Evolutionary conservation across 78 protist genomes (phyloP).

Genomic region (Bodo saltans): DNA sequence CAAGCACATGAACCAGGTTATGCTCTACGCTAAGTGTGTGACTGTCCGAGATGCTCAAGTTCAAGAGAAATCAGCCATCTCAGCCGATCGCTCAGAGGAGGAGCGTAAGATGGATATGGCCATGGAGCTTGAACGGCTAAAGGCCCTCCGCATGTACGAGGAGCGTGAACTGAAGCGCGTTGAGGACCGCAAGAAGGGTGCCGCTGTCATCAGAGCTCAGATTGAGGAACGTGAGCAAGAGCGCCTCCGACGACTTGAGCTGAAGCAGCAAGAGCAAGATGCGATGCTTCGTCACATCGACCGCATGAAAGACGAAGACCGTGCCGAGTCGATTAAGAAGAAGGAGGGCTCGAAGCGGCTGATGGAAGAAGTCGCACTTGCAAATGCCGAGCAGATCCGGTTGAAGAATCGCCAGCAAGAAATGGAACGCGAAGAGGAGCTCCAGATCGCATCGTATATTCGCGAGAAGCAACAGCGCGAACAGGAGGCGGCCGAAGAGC

Average conservation of each 20-base stretch:
- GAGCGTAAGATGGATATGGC: conserved; percentile 17
- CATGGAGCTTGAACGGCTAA: conserved; percentile 55
- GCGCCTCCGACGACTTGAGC: conserved; percentile 35
- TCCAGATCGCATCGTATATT: conserved; percentile 31
- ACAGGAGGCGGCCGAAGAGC: conserved; percentile 22
- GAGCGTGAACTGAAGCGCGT: conserved; percentile 39
- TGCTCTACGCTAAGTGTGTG: conserved; percentile 42
- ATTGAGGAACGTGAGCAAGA: conserved; percentile 49
- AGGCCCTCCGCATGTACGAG: conserved; percentile 22
- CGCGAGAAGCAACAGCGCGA: conserved; percentile 37
- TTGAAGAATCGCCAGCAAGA: conserved; percentile 24
- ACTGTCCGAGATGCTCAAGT: conserved; percentile 59
- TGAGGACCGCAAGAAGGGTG: conserved; percentile 39
- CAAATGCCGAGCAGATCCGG: conserved; percentile 45
- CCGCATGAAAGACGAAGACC: conserved; percentile 35
- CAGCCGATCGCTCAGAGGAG: conserved; percentile 23
- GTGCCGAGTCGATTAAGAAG: background rate
- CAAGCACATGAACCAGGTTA: conserved; percentile 51
- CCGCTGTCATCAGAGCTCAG: conserved; percentile 44
- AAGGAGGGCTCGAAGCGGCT: conserved; percentile 20
- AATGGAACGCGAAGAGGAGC: conserved; percentile 41
- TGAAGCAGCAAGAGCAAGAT: conserved; percentile 32
- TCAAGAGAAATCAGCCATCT: conserved; percentile 12
- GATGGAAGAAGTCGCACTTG: conserved; percentile 45
- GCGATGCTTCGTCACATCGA: conserved; percentile 46